Evolutionary conservation across 371 early-diverging fungal species (phyloP), one percentile per base, ranked within the genome.

Genomic region (Rhizopus sp.): DNA sequence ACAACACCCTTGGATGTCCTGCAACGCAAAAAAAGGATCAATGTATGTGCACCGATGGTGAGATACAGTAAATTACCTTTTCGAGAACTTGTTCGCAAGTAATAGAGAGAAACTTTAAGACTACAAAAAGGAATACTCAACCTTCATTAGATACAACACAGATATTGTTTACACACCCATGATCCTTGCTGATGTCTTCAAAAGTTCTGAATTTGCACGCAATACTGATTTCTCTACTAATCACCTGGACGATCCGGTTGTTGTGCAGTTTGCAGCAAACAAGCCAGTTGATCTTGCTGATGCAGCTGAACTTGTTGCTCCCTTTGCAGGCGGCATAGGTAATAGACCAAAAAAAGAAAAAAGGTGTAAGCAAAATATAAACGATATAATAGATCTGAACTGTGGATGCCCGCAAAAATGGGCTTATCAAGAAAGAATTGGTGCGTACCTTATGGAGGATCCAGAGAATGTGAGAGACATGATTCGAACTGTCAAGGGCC

Each of bases 141-240:
- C 33, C 15, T 32, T 13, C n/a, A 3, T 32, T 37, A 87, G 88
- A 49, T 97, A 96, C 83, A 91, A 89, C 56, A 90, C 90, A 29
- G 94, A 98, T 71, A 75, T 98, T n/a, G 88, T 88, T 0, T 98
- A 94, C 65, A 97, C 98, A 0, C 98, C 99, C 31, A 99, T 99
- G 99, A 96, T 98, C 49, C 80, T 98, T 10, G 92, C 98, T 15
- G 93, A 94, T 64, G 93, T 93, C 0, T 99, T 97, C 77, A 83
- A 87, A 51, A 82, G 85, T 29, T 93, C 93, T 30, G 80, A 84
- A 34, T 83, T 88, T 60, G 88, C 93, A 10, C 88, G 97, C 12
- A 84, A 88, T 12, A 68, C 78, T 4, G 98, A 96, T 62, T 94
- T 90, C 62, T 81, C 88, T 0, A 94, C 96, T 7, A 90, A 90